Percentiles rank a stretch among this genome's conserved stretches.
Evolutionary conservation across 805 yeast genomes (phyloP).

Genomic region (Saturnispora sanitii): DNA sequence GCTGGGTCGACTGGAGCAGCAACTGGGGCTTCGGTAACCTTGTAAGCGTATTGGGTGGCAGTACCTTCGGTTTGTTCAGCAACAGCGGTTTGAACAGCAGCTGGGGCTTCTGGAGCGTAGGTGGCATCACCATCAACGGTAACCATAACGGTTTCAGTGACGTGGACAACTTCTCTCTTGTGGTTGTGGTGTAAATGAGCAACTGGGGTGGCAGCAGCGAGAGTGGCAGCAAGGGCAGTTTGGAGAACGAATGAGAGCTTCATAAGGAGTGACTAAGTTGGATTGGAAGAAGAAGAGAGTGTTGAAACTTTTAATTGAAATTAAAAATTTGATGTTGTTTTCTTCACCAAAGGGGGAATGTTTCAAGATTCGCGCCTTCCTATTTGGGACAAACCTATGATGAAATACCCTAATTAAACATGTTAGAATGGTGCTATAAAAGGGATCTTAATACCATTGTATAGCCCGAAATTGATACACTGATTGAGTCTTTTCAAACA

Average conservation of each 20-base stretch:
- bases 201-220: conserved; percentile 50
- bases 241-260: conserved; percentile 30
- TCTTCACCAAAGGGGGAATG: neutral
- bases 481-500: no score
- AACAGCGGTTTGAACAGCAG: conserved; percentile 7
- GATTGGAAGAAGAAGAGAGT: conserved; percentile 1
- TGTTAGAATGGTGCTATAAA: no score
- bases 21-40: conserved; percentile 13
- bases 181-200: conserved; percentile 51
- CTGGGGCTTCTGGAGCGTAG: conserved; percentile 1
- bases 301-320: neutral
- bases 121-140: conserved; percentile 30
- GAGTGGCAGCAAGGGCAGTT: conserved; percentile 28
- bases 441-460: no score
- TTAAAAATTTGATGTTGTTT: neutral
- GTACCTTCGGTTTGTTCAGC: neutral
- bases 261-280: conserved; percentile 16
- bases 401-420: no score
- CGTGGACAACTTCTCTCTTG: conserved; percentile 43
- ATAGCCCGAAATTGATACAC: no score
- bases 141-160: conserved; percentile 40
- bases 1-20: conserved; percentile 22
- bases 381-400: no score
- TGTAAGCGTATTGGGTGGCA: neutral
- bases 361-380: neutral